Percentiles rank a stretch among this genome's conserved stretches.
Evolutionary conservation across 73 alveolate genomes (phyloP).

Genomic region (Paraurostyla sp.): DNA sequence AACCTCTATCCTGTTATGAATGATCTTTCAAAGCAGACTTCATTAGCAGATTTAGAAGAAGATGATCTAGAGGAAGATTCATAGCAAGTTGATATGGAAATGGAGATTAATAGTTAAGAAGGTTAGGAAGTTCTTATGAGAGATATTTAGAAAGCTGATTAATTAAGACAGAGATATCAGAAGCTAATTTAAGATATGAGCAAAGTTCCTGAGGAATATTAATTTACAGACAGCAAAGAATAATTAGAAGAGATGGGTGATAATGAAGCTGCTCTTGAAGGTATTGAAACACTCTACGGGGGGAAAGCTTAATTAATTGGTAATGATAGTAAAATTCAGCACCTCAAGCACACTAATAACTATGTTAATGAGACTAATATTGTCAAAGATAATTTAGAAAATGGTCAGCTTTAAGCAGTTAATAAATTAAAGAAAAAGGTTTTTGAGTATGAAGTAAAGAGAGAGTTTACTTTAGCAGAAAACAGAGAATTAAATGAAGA

Average conservation of each 20-base stretch:
- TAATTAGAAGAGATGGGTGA: not conserved
- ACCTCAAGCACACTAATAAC: not conserved
- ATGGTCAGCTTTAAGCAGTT: not conserved
- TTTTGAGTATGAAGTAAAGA: not conserved
- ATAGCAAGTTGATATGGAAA: too few relatives aligned
- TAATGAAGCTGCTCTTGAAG: not conserved
- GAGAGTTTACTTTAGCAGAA: not conserved
- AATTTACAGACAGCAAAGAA: too few relatives aligned
- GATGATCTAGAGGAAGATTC: too few relatives aligned
- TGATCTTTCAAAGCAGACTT: too few relatives aligned
- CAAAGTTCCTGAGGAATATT: too few relatives aligned
- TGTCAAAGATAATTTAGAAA: not conserved
- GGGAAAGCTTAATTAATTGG: slow-evolving; percentile 20
- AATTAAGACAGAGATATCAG: too few relatives aligned
- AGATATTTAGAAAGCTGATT: too few relatives aligned
- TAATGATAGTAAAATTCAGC: not conserved
- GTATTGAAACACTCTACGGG: not conserved
- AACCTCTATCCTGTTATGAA: too few relatives aligned
- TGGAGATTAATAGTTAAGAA: too few relatives aligned
- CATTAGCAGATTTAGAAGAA: too few relatives aligned
- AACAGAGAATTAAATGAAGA: not conserved
- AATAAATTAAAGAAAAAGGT: not conserved
- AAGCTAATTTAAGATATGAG: too few relatives aligned
- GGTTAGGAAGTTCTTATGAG: too few relatives aligned
- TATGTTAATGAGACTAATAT: not conserved